phyloP scores from a whole-genome alignment of 2,329 filamentous ascomycete species.

The Curvularia sp. region DNA sequence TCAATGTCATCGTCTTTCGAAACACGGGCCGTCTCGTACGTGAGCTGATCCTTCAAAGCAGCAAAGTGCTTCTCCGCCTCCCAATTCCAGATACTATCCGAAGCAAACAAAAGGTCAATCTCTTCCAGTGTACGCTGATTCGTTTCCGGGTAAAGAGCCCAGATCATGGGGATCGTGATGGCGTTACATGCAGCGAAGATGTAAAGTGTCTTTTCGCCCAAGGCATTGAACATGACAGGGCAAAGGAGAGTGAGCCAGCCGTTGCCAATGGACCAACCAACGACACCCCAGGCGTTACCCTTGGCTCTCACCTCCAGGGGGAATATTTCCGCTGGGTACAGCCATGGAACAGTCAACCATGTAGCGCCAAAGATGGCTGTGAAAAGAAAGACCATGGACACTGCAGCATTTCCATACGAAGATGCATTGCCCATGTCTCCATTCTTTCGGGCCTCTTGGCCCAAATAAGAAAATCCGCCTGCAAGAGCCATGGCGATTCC shows the following conservation, averaged over 20 bases:
- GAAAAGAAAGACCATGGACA: slow-evolving; percentile 74
- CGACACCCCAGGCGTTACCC: slow-evolving; percentile 77
- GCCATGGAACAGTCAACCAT: slow-evolving; percentile 64
- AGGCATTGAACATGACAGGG: slow-evolving; percentile 60
- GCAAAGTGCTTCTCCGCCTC: slow-evolving; percentile 43
- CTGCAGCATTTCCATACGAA: slow-evolving; percentile 68
- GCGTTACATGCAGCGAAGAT: slow-evolving; percentile 74
- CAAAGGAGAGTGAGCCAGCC: slow-evolving; percentile 63
- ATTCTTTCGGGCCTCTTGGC: slow-evolving; percentile 56
- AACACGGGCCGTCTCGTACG: background rate
- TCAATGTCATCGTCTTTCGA: slow-evolving; percentile 16
- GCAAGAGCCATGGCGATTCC: slow-evolving; percentile 72
- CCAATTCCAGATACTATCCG: slow-evolving; percentile 72
- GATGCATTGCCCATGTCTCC: slow-evolving; percentile 57
- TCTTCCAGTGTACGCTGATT: slow-evolving; percentile 77
- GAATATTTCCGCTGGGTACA: slow-evolving; percentile 77
- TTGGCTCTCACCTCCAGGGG: slow-evolving; percentile 73
- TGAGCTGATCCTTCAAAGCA: slow-evolving; percentile 23
- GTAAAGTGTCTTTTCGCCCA: slow-evolving; percentile 75
- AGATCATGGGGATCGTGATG: slow-evolving; percentile 71
- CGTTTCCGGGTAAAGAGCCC: slow-evolving; percentile 76
- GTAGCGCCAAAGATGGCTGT: slow-evolving; percentile 70
- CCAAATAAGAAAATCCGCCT: slow-evolving; percentile 66
- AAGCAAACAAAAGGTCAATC: slow-evolving; percentile 75
- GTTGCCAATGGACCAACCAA: slow-evolving; percentile 79